Evolutionary conservation across 1,284 basidiomycete genomes (phyloP), one percentile per base, ranked within the genome.

Genomic region (Lentinula novae-zelandiae): DNA sequence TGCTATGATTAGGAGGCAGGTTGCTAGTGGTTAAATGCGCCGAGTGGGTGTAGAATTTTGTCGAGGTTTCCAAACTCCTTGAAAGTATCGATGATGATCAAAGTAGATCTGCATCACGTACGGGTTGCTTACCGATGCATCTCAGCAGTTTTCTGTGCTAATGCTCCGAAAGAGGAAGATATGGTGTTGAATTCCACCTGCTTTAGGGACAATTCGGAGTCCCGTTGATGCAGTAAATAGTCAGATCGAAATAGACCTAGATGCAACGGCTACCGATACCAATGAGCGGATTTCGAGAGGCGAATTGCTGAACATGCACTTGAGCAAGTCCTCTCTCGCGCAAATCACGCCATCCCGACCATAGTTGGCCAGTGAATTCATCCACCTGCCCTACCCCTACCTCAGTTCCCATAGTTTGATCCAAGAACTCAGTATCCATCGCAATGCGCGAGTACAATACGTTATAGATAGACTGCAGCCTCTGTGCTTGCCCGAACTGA

Each of bases 121-220:
- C 8, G 12, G 31, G 46, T 5, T 10, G 5, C 67, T 63, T 67
- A 94, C 93, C 85, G 80, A 73, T 98, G 96, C 70, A 98, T 73
- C 27, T 84, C 83, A 15, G 89, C 83, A 6, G 86, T 82, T 48
- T 82, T 83, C 62, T 94, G 83, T 2, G 92, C 93, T 13, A 98
- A 78, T 0, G 87, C 73, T 0, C 95, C 96, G 70, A 98, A 98
- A 1, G 93, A 95, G 0, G 90, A 86, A 0, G 95, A 94, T 66
- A 98, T 96, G 5, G 96, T 98, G 73, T 99, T 99, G 76, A 98
- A 97, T 73, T 99, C 97, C 57, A 99, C 96, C 76, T 99, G 96
- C 72, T 95, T 97, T 62, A 99, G 76, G 33, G 78, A 76, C 9
- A 86, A 66, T 6, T 78, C 74, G 27, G 74, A 72, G 4, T 67